Evolutionary conservation across 1,139 yeast genomes (phyloP).

Genomic region (Nakaseomyces delphensis): DNA sequence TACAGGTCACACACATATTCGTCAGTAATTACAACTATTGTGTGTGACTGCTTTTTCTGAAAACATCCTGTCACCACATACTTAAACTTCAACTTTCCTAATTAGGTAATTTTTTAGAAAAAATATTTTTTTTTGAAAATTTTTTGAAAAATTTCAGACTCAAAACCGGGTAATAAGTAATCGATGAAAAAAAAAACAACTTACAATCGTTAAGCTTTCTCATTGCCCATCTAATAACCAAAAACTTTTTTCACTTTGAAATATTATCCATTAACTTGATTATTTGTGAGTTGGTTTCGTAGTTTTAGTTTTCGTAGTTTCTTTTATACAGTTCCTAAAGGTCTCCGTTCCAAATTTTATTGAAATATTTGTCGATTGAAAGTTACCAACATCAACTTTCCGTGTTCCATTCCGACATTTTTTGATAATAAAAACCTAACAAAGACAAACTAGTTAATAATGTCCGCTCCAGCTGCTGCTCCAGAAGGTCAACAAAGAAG

Average conservation of each 20-base stretch:
- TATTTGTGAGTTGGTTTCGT: too few relatives aligned
- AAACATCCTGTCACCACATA: slow-evolving; percentile 5
- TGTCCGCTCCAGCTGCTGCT: slow-evolving; percentile 43
- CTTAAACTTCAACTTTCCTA: background rate
- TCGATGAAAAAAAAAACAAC: too few relatives aligned
- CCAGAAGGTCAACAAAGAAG: slow-evolving; percentile 40
- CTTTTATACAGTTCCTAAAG: background rate
- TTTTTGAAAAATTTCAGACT: background rate
- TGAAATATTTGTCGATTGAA: slow-evolving; percentile 57
- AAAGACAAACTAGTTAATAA: slow-evolving; percentile 21
- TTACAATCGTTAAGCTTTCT: too few relatives aligned
- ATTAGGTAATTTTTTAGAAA: background rate
- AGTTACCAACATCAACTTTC: slow-evolving; percentile 89
- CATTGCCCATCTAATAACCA: too few relatives aligned
- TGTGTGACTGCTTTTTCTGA: background rate
- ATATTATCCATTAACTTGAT: too few relatives aligned
- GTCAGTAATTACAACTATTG: background rate
- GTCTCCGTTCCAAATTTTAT: background rate
- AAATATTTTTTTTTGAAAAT: background rate
- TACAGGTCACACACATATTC: too few relatives aligned
- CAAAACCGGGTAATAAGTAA: slow-evolving; percentile 3
- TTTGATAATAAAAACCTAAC: slow-evolving; percentile 22
- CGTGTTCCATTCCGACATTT: slow-evolving; percentile 74
- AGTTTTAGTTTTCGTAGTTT: background rate
- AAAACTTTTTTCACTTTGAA: too few relatives aligned